These are phyloP conservation scores for Anisodus acutangulus DNA, from an alignment of 257 asterid species.

Conservation along the genomic window DNA sequence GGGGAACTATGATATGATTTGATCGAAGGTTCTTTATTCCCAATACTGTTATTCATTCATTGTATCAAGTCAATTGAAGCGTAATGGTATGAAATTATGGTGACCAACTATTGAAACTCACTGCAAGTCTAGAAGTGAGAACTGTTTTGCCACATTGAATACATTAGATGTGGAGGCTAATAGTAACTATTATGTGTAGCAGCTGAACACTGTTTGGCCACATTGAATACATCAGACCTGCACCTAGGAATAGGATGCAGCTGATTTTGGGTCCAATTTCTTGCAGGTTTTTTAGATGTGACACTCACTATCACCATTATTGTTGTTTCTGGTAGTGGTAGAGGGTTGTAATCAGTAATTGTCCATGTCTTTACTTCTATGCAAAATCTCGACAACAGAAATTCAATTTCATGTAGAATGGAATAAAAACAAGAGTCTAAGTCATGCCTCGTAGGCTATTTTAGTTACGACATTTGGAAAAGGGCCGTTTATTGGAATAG, in stretches of 20 bases:
- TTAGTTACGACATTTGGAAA: background rate
- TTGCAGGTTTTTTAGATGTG: background rate
- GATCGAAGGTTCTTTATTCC: too few relatives aligned
- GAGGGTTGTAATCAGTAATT: background rate
- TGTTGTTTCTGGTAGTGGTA: background rate
- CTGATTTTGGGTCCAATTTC: slow-evolving; percentile 16
- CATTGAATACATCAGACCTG: background rate
- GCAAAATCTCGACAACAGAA: background rate
- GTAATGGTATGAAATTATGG: too few relatives aligned
- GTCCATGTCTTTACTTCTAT: background rate
- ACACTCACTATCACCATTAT: background rate
- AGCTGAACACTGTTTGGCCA: background rate
- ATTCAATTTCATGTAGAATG: background rate
- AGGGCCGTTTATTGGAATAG: background rate
- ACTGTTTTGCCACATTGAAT: background rate
- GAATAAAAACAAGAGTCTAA: too few relatives aligned
- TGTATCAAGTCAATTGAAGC: too few relatives aligned
- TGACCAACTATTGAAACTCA: too few relatives aligned
- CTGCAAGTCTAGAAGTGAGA: too few relatives aligned
- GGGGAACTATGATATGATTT: too few relatives aligned
- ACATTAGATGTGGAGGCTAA: too few relatives aligned
- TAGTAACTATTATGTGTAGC: too few relatives aligned
- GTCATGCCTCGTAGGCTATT: too few relatives aligned
- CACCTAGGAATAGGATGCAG: slow-evolving; percentile 17
- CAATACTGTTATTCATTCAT: too few relatives aligned